Conservation (phyloP, 805 yeast species). For the Wickerhamomyces strasburgensis region DNA sequence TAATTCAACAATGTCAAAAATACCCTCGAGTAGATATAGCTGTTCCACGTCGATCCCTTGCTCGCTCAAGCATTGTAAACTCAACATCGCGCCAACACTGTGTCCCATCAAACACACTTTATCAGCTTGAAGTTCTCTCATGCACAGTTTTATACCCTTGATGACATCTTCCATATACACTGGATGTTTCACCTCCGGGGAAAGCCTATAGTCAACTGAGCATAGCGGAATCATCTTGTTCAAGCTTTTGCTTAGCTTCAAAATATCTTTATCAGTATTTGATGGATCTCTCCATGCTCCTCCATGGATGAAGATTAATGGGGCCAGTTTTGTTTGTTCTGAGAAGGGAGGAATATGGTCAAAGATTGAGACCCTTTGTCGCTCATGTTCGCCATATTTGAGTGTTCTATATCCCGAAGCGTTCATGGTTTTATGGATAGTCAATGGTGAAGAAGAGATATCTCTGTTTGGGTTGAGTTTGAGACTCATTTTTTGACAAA, state of each 20-base stretch:
- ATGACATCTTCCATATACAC: slow-evolving; percentile 52
- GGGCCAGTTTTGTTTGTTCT: slow-evolving; percentile 10
- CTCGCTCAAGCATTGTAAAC: slow-evolving; percentile 10
- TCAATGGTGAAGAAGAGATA: too few species aligned
- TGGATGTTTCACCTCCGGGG: slow-evolving; percentile 62
- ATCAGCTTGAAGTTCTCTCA: slow-evolving; percentile 8
- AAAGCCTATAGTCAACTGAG: slow-evolving; percentile 59
- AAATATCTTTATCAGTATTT: slow-evolving; percentile 56
- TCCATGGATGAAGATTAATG: slow-evolving; percentile 68
- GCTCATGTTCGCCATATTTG: slow-evolving; percentile 9
- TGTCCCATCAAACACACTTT: slow-evolving; percentile 53
- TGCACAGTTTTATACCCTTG: slow-evolving; percentile 25
- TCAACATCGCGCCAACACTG: slow-evolving; percentile 69
- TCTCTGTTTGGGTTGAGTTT: too few species aligned
- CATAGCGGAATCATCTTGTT: slow-evolving; percentile 16
- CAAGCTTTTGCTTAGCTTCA: slow-evolving; percentile 24
- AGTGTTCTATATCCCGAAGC: too few species aligned
- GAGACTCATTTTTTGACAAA: too few species aligned
- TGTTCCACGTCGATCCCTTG: slow-evolving; percentile 12
- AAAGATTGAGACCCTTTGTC: slow-evolving; percentile 11
- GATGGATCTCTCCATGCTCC: slow-evolving; percentile 82
- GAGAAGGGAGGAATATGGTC: slow-evolving; percentile 9
- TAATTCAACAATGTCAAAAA: slow-evolving; percentile 49
- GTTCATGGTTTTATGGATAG: too few species aligned
- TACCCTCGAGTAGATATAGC: slow-evolving; percentile 59